Evolutionary conservation across 2,329 filamentous ascomycete genomes (phyloP).

Genomic region (Arthrobotrys entomopaga): DNA sequence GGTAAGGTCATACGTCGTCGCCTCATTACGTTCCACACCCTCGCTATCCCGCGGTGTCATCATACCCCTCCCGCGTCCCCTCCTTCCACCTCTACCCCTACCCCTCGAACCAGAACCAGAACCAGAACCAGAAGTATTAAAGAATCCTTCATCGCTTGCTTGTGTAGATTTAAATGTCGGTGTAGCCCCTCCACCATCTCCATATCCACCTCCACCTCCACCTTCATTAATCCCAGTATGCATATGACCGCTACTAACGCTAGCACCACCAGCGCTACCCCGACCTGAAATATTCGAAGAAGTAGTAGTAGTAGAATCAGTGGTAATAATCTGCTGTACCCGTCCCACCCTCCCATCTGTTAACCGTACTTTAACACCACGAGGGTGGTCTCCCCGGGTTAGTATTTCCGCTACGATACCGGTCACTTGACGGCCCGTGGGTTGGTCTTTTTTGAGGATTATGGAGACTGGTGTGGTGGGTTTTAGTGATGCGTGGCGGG

Average conservation of each 20-base stretch:
- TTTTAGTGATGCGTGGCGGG: conserved; percentile 68
- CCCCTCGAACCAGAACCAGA: neutral
- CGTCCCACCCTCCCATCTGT: conserved; percentile 76
- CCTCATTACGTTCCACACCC: conserved; percentile 60
- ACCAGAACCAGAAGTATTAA: too few relatives aligned
- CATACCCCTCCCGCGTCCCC: conserved; percentile 36
- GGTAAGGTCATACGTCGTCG: conserved; percentile 65
- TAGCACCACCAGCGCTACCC: conserved; percentile 27
- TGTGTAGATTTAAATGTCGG: too few relatives aligned
- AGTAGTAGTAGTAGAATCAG: neutral
- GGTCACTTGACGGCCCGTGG: conserved; percentile 75
- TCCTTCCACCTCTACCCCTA: neutral
- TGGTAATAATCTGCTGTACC: conserved; percentile 72
- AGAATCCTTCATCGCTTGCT: too few relatives aligned
- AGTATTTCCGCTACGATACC: conserved; percentile 75
- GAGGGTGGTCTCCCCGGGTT: conserved; percentile 77
- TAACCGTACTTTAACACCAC: conserved; percentile 81
- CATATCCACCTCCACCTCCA: too few relatives aligned
- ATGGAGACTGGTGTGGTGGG: conserved; percentile 75
- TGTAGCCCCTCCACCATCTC: too few relatives aligned
- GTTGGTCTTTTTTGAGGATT: conserved; percentile 79
- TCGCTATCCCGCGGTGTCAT: conserved; percentile 58
- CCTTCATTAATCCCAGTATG: too few relatives aligned
- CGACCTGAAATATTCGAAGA: conserved; percentile 13
- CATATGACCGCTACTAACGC: neutral